Evolutionary conservation across 495 filamentous ascomycete genomes (phyloP).

Genomic region (Corynascus novoguineensis): DNA sequence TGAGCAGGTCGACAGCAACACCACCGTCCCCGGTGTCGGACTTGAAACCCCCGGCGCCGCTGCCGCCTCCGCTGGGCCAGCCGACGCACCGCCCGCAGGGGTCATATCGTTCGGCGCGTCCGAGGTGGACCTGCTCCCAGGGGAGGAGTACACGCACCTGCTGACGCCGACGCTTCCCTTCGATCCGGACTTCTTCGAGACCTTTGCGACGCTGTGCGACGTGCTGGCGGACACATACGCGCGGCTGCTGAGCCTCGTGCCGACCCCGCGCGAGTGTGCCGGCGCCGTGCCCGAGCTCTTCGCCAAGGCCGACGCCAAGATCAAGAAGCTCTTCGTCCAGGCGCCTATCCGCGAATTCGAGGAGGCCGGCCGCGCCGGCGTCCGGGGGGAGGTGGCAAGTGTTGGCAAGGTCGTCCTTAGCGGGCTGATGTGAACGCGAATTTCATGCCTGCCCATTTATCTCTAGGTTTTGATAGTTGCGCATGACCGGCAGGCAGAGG

Average conservation of each 20-base stretch:
- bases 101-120: constrained; percentile 43
- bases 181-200: constrained; percentile 95
- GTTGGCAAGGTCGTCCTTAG: constrained; percentile 86
- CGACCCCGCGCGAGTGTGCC: constrained; percentile 56
- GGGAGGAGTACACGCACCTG: constrained; percentile 83
- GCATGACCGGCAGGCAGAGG: no score
- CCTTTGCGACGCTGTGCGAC: constrained; percentile 95
- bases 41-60: background rate
- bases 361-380: constrained; percentile 66
- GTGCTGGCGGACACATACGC: constrained; percentile 90
- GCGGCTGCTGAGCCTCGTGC: constrained; percentile 64
- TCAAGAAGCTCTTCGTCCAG: constrained; percentile 81
- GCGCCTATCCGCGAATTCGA: constrained; percentile 90
- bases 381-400: constrained; percentile 73
- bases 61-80: constrained; percentile 9
- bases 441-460: no score
- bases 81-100: constrained; percentile 25
- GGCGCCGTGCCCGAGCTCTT: constrained; percentile 72
- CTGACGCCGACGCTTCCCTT: constrained; percentile 91
- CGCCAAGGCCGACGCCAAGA: constrained; percentile 75
- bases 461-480: no score
- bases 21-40: constrained; percentile 31
- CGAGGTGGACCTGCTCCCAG: constrained; percentile 49
- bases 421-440: constrained; percentile 76
- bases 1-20: constrained; percentile 28